Base-by-base conservation (phyloP, 352 stramenopile species). In the Globisporangium megalacanthum region DNA sequence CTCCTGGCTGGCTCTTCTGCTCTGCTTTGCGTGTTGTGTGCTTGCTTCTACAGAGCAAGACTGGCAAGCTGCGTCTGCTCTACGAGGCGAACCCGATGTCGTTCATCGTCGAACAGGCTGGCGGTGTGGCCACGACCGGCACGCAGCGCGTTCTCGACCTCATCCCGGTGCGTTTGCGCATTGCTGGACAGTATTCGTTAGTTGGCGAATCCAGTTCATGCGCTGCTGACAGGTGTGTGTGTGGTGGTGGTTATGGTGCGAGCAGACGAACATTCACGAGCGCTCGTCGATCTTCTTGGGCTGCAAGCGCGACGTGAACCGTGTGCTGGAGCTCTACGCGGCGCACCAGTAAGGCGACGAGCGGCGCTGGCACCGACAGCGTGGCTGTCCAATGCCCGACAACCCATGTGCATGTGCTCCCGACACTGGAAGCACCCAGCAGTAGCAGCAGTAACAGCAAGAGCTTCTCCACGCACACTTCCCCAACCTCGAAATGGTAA, bases 81-180 rank as follows among this genome's bases (percentile, higher is more conserved):
- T 99, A 99, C 77, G 97, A 99, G 76, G 96, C 92, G 73, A 99
- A 98, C 86, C 97, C 97, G n/a, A 99, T 99, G 97, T 97, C 97
- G 52, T 95, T 98, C 71, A 98, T 99, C 69, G 96, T 99, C 58
- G 96, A 99, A 68, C 88, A 99, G 75, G 96, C 96, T 55, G 96
- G 96, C 56, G 97, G 96, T 49, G 88, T 98, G 57, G 89, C 96
- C 49, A 98, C 92, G 22, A 99, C 96, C 19, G 97, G 96, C 70
- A 89, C 76, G 31, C 74, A 95, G 70, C 83, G 93, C 45, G 94
- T 99, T 31, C 75, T 98, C 37, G 96, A 99, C 58, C 68, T 99
- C 45, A 61, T 95, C 31, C 97, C 97, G 52, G 77, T 89, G 69
- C 58, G 70, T 76, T 2, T 13, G 35, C 35, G 35, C 2, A 5